A percentile compares a stretch with the other conserved stretches of the same genome.
phyloP scores from a whole-genome alignment of 1,284 basidiomycete species.

The Xerocomus subilludens region DNA sequence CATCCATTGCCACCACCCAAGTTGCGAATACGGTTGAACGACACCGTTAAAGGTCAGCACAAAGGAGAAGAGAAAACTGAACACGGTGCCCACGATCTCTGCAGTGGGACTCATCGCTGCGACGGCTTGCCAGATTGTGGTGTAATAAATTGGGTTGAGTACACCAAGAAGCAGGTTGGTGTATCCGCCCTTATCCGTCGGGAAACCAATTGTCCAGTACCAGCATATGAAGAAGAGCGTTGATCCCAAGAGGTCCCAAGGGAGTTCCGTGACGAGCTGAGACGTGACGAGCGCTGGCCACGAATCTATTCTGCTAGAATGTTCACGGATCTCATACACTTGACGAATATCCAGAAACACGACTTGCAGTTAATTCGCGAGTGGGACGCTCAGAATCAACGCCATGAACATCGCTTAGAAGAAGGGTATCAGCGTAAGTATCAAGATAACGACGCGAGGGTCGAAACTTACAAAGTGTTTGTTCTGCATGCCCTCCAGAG shows the following conservation, averaged over 20 bases:
- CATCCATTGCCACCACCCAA: slow-evolving; percentile 90
- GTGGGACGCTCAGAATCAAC: slow-evolving; percentile 45
- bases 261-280: slow-evolving; percentile 72
- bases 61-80: slow-evolving; percentile 76
- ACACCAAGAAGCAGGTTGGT: slow-evolving; percentile 64
- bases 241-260: slow-evolving; percentile 73
- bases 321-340: slow-evolving; percentile 80
- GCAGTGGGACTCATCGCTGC: slow-evolving; percentile 74
- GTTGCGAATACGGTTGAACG: slow-evolving; percentile 68
- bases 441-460: background rate
- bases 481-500: slow-evolving; percentile 81
- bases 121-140: slow-evolving; percentile 69
- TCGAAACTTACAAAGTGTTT: slow-evolving; percentile 70
- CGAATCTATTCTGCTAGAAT: slow-evolving; percentile 81
- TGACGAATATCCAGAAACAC: slow-evolving; percentile 54
- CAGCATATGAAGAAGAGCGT: slow-evolving; percentile 72
- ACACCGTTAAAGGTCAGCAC: slow-evolving; percentile 76
- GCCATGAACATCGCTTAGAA: slow-evolving; percentile 46
- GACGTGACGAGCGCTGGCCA: slow-evolving; percentile 80
- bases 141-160: slow-evolving; percentile 65
- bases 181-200: slow-evolving; percentile 63
- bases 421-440: background rate
- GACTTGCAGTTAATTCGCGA: slow-evolving; percentile 51
- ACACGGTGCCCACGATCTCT: slow-evolving; percentile 73
- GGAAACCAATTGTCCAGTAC: slow-evolving; percentile 76